A percentile compares a stretch with the other conserved stretches of the same genome.
Conservation (phyloP, 202 grass and related monocot genomes). For the Elaeis oleifera region DNA sequence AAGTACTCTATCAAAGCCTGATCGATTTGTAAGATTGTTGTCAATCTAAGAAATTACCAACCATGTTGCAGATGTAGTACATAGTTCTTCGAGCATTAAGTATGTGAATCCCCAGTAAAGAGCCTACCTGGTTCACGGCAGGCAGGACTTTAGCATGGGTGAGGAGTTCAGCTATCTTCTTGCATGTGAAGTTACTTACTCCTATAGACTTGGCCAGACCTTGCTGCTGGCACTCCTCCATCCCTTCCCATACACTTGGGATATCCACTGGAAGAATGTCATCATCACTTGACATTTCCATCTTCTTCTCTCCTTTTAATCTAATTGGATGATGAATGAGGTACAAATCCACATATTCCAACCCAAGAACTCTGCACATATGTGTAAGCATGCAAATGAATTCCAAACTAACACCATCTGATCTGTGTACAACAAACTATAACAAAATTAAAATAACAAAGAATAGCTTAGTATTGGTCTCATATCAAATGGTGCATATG, state of each 20-base stretch:
- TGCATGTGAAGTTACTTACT: constrained; percentile 6
- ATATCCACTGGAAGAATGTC: neutral
- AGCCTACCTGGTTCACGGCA: constrained; percentile 5
- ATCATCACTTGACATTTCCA: neutral
- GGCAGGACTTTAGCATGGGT: neutral
- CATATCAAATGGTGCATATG: too few species aligned
- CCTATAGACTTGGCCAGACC: neutral
- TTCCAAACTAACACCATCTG: too few species aligned
- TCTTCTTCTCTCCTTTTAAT: neutral
- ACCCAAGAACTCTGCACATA: neutral
- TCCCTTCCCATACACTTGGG: neutral
- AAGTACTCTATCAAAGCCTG: too few species aligned
- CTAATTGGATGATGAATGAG: neutral
- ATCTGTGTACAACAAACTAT: too few species aligned
- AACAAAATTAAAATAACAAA: too few species aligned
- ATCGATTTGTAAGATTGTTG: too few species aligned
- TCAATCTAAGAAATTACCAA: too few species aligned
- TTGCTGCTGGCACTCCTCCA: neutral
- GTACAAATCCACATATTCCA: constrained; percentile 1
- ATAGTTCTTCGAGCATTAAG: too few species aligned
- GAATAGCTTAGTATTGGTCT: too few species aligned
- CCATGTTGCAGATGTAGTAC: too few species aligned
- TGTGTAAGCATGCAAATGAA: neutral
- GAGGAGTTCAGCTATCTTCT: neutral
- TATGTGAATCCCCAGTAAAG: too few species aligned